phyloP scores from a whole-genome alignment of 2,329 filamentous ascomycete genomes.

The Microsporum canis region DNA sequence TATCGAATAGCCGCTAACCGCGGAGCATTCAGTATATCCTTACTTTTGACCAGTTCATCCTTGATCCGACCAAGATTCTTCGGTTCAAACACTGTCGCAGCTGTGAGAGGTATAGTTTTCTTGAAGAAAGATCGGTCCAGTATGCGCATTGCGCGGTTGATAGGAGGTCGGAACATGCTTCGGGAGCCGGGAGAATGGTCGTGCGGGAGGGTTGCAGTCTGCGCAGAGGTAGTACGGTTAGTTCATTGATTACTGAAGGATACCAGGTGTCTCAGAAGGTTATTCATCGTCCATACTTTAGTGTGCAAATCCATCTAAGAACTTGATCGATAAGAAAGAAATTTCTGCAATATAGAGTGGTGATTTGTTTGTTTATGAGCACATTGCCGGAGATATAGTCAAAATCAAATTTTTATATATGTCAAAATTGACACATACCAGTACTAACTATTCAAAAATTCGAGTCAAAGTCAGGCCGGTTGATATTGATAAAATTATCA shows the following conservation, averaged over 20 bases:
- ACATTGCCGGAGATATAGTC: not conserved
- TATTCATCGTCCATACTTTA: not conserved
- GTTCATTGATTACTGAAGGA: not conserved
- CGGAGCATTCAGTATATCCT: slow-evolving; percentile 55
- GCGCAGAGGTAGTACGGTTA: not conserved
- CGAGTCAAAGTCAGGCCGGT: too few relatives aligned
- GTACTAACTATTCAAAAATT: too few relatives aligned
- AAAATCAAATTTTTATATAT: not conserved
- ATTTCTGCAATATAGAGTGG: not conserved
- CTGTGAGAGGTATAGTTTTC: slow-evolving; percentile 62
- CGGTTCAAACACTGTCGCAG: slow-evolving; percentile 64
- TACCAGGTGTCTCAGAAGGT: not conserved
- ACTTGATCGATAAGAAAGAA: not conserved
- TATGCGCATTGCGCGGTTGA: slow-evolving; percentile 65
- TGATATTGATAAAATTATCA: too few relatives aligned
- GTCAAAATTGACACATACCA: too few relatives aligned
- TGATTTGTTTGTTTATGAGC: not conserved
- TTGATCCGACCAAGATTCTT: slow-evolving; percentile 64
- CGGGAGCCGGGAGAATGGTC: not conserved
- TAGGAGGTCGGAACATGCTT: slow-evolving; percentile 62
- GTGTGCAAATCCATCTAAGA: slow-evolving; percentile 2
- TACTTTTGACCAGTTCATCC: slow-evolving; percentile 51
- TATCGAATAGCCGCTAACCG: slow-evolving; percentile 52
- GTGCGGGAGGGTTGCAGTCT: not conserved
- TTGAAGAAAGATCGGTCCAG: slow-evolving; percentile 78